A percentile compares a stretch with the other conserved stretches of the same genome.
Evolutionary conservation across 306 rosid species (phyloP).

Genomic region (Prosopis cineraria): DNA sequence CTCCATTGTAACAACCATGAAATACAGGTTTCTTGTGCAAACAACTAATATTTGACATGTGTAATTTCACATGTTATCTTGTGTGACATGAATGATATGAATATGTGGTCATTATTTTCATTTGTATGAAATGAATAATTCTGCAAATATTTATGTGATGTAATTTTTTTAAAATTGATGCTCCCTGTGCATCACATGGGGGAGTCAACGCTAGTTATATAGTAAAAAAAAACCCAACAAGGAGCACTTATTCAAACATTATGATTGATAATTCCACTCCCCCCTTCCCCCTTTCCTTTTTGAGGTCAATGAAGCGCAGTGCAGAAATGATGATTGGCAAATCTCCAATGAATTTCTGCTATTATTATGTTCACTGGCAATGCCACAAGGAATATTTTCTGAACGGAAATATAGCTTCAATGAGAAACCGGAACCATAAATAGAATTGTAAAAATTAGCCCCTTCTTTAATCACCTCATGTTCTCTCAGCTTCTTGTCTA

Average conservation of each 20-base stretch:
- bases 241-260: background rate
- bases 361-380: background rate
- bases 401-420: conserved; percentile 3
- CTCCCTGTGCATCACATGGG: too few relatives aligned
- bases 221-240: background rate
- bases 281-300: background rate
- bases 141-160: too few relatives aligned
- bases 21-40: too few relatives aligned
- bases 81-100: too few relatives aligned
- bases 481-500: conserved; percentile 79
- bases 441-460: background rate
- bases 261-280: background rate
- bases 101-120: too few relatives aligned
- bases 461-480: conserved; percentile 67
- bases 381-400: conserved; percentile 13
- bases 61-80: too few relatives aligned
- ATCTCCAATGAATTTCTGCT: background rate
- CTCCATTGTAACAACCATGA: too few relatives aligned
- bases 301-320: conserved; percentile 12
- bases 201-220: background rate
- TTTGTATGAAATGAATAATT: too few relatives aligned
- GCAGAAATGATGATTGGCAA: background rate
- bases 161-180: too few relatives aligned
- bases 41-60: too few relatives aligned
- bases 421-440: conserved; percentile 6